Base-by-base conservation (phyloP, 2,329 filamentous ascomycete genomes). In the Hypoxylon sp. region DNA sequence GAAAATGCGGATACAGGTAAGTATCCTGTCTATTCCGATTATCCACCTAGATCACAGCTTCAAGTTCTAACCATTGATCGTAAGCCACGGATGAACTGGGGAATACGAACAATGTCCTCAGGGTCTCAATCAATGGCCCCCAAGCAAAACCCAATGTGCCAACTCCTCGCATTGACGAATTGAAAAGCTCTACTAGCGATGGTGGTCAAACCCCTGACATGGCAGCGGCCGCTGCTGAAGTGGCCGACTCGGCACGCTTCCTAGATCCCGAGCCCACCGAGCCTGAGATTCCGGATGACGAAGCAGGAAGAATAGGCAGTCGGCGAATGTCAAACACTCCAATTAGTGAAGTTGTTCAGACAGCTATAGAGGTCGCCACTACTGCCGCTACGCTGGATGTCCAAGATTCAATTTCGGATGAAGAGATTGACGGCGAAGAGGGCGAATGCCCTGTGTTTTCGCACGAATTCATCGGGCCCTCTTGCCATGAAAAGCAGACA, bases 1-100 rank as follows among this genome's bases (percentile, higher is more conserved):
- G 83, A 89, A 50, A 75, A 74, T 32, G 75, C 78, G 44, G 79
- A 82, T 9, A 83, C 77, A 45, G 77, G 86, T 88, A 59, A 77
- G 54, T 26, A 35, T 38, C 30, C 9, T 17, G 19, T 47, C 9
- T 17, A 15, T 25, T 41, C 49, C 25, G 20, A 11, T 11, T 51
- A n/a, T 13, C 3, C 3, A 29, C 7, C n/a, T 2, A 21, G 27
- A 4, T 21, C n/a, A 15, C 37, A 19, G 20, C 21, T 7, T 34
- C 26, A 13, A 44, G 36, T 43, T 16, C 41, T 58, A 45, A 59
- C 25, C 12, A 12, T 7, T 40, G 21, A 12, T 51, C 30, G 6
- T 23, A 44, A 70, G 73, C 69, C 17, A 72, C 69, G 41, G 79
- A 81, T 55, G 66, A 65, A 5, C 61, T 64, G 16, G 79, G 79